phyloP scores from a whole-genome alignment of 805 yeast genomes.

The Lachancea nothofagi region DNA sequence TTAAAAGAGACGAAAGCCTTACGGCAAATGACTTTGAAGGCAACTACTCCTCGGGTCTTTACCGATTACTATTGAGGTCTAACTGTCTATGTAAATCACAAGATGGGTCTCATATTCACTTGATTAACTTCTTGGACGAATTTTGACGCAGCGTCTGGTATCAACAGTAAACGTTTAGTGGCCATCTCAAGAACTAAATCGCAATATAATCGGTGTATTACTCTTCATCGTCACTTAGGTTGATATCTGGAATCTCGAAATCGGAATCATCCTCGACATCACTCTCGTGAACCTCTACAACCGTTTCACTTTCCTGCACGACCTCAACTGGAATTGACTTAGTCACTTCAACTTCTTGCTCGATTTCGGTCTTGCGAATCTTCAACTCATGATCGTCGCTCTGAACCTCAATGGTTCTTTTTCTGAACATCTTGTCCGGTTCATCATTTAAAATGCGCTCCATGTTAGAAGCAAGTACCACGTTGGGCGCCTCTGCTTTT shows the following conservation, averaged over 20 bases:
- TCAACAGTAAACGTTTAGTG: no score
- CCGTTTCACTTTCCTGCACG: background rate
- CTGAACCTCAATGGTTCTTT: slow-evolving; percentile 9
- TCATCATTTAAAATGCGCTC: slow-evolving; percentile 19
- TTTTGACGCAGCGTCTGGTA: slow-evolving; percentile 4
- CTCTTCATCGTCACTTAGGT: slow-evolving; percentile 22
- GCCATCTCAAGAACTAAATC: background rate
- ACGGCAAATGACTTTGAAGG: slow-evolving; percentile 4
- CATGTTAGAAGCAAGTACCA: background rate
- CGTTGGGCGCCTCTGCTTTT: background rate
- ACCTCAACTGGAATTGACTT: background rate
- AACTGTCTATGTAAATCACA: slow-evolving; percentile 10
- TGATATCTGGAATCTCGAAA: slow-evolving; percentile 30
- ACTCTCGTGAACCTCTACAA: slow-evolving; percentile 1
- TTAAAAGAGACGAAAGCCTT: slow-evolving; percentile 10
- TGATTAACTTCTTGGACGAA: slow-evolving; percentile 16
- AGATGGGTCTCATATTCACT: slow-evolving; percentile 10
- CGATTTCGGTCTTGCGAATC: background rate
- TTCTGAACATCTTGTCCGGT: slow-evolving; percentile 22
- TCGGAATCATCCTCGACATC: slow-evolving; percentile 26
- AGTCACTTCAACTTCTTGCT: background rate
- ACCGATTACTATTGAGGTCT: slow-evolving; percentile 18
- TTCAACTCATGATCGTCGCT: slow-evolving; percentile 4
- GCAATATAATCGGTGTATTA: background rate
- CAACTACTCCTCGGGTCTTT: slow-evolving; percentile 11